These are phyloP conservation scores for Penicillium aurantiogriseum DNA, from an alignment of 2,329 filamentous ascomycete species.

Conservation along the genomic window DNA sequence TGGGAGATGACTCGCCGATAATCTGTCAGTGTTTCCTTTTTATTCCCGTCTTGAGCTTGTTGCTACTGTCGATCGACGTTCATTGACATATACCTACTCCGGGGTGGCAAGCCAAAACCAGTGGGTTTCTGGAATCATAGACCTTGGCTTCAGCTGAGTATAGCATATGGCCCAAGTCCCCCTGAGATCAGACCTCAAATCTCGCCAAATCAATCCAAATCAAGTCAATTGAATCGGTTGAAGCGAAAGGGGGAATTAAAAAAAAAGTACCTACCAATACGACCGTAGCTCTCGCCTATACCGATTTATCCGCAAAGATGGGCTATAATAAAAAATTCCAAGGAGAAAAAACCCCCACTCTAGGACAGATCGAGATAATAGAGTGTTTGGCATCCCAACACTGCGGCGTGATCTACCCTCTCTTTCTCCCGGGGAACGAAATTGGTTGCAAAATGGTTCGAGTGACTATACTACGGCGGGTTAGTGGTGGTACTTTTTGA, in stretches of 20 bases:
- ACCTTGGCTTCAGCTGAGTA: slow-evolving; percentile 12
- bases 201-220: slow-evolving; percentile 9
- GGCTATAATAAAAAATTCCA: not conserved
- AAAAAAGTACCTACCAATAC: not conserved
- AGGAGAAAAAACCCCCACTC: not conserved
- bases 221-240: not conserved
- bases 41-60: not conserved
- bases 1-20: slow-evolving; percentile 24
- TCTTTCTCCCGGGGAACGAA: slow-evolving; percentile 2
- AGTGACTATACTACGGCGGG: slow-evolving; percentile 9
- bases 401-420: slow-evolving; percentile 7
- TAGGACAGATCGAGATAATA: slow-evolving; percentile 19
- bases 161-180: not conserved
- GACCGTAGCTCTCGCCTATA: slow-evolving; percentile 1
- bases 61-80: slow-evolving; percentile 8
- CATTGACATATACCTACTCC: slow-evolving; percentile 14
- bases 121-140: not conserved
- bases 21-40: slow-evolving; percentile 3
- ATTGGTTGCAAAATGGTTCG: slow-evolving; percentile 16
- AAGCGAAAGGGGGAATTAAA: not conserved
- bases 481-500: slow-evolving; percentile 24
- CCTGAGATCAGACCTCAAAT: slow-evolving; percentile 25
- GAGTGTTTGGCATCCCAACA: slow-evolving; percentile 3
- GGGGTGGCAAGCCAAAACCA: slow-evolving; percentile 5
- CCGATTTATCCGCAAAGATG: not conserved